Evolutionary conservation across 352 stramenopile genomes (phyloP), one percentile per base, ranked within the genome.

Genomic region (Halophytophthora polymorphica): DNA sequence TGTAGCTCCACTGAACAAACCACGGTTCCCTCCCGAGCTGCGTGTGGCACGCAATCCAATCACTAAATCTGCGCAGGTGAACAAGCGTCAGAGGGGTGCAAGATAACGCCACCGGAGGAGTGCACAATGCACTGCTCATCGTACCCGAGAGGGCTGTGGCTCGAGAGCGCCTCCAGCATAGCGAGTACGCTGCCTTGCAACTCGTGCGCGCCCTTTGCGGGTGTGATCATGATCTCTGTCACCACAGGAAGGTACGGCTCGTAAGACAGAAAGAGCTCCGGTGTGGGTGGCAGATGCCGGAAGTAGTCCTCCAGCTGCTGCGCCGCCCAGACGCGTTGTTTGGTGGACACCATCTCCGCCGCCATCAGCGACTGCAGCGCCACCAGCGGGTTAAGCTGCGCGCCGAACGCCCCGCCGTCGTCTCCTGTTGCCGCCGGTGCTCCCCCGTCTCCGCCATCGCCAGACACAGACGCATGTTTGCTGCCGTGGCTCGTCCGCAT

Each of bases 1-100:
- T 41, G 17, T 59, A 76, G 34, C 58, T 78, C 73, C 73, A 85
- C 15, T 82, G 66, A 17, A 87, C 58, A 11, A 82, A 59, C 70
- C 71, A 83, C 8, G 51, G 53, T 18, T 85, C 69, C 25, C 73
- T 62, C 6, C 69, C 66, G 2, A 70, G 19, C 19, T 73, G 57
- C 11, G 50, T 47, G 34, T 77, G 66, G 50, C 66, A 61, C 12
- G 61, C 48, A 18, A 83, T 73, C 76, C 76, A 87, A n/a, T 87
- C 69, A 19, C 55, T 49, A 22, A 77, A 75, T 14, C 59, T 69
- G 46, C 15, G 21, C 28, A 39, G 3, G 25, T 31, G 25, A 8
- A 5, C 14, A 3, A 34, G 13, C 21, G 34, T 18, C n/a, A 44
- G 39, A 35, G 21, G 37, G 6, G 22, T 41, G 29, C 34, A 42